Evolutionary conservation across 2,329 filamentous ascomycete genomes (phyloP).

Genomic region (Phaeosphaeria sp.): DNA sequence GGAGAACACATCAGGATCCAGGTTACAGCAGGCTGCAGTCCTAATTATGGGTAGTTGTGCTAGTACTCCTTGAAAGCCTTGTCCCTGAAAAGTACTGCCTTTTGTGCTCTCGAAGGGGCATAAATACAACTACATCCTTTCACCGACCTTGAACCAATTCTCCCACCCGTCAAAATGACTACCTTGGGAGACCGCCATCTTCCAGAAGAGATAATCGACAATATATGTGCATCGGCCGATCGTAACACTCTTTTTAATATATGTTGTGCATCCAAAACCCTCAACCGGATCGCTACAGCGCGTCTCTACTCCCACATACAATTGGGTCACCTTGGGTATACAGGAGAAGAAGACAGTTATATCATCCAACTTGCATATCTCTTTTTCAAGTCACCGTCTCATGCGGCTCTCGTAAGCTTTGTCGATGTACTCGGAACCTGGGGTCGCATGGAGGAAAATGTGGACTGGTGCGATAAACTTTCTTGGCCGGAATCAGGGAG

Average conservation of each 20-base stretch:
- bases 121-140: background rate
- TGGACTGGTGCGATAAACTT: background rate
- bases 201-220: background rate
- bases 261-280: background rate
- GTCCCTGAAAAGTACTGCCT: background rate
- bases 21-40: background rate
- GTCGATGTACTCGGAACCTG: background rate
- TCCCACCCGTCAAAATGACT: background rate
- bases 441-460: background rate
- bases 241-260: background rate
- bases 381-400: background rate
- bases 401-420: background rate
- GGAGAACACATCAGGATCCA: background rate
- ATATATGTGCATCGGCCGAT: background rate
- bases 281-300: background rate
- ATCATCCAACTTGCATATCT: background rate
- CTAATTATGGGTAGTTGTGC: background rate
- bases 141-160: background rate
- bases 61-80: background rate
- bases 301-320: background rate
- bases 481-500: background rate
- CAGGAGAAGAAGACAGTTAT: background rate
- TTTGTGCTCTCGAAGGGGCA: background rate
- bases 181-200: background rate
- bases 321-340: background rate